Percentiles rank a stretch among this genome's conserved stretches.
These are phyloP conservation scores for Ambrosiella beaveri DNA, from an alignment of 2,329 filamentous ascomycete species.

Conservation along the genomic window DNA sequence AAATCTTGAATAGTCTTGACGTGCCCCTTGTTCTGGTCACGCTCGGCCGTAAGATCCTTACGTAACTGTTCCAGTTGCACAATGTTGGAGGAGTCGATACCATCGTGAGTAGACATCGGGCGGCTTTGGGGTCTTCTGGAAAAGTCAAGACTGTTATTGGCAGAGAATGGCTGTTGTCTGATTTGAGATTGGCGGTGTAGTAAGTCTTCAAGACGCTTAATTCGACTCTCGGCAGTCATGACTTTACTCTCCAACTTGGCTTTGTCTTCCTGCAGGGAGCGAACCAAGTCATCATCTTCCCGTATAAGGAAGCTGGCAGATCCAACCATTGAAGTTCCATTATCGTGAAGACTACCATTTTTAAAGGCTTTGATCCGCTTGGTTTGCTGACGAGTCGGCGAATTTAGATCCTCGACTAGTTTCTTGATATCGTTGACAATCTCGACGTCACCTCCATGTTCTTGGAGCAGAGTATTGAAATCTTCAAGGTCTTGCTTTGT, in stretches of 20 bases:
- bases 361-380: conserved; percentile 88
- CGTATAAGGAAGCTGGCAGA: conserved; percentile 69
- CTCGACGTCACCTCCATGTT: conserved; percentile 45
- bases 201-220: conserved; percentile 80
- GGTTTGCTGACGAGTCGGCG: conserved; percentile 69
- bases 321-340: conserved; percentile 65
- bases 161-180: conserved; percentile 32
- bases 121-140: conserved; percentile 28
- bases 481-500: conserved; percentile 59
- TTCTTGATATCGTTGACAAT: conserved; percentile 58
- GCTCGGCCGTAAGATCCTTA: conserved; percentile 58
- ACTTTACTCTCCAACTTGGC: conserved; percentile 53
- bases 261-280: conserved; percentile 70
- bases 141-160: conserved; percentile 16
- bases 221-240: conserved; percentile 72
- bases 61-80: conserved; percentile 39
- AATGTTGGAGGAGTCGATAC: not conserved
- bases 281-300: conserved; percentile 69
- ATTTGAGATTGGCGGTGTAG: conserved; percentile 58
- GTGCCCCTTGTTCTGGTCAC: conserved; percentile 45
- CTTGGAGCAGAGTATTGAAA: conserved; percentile 50
- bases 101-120: conserved; percentile 21
- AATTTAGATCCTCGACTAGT: conserved; percentile 60
- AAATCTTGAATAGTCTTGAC: conserved; percentile 51
- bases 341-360: conserved; percentile 86